phyloP scores from a whole-genome alignment of 164 flowering plant genomes.

The Akebia trifoliata region DNA sequence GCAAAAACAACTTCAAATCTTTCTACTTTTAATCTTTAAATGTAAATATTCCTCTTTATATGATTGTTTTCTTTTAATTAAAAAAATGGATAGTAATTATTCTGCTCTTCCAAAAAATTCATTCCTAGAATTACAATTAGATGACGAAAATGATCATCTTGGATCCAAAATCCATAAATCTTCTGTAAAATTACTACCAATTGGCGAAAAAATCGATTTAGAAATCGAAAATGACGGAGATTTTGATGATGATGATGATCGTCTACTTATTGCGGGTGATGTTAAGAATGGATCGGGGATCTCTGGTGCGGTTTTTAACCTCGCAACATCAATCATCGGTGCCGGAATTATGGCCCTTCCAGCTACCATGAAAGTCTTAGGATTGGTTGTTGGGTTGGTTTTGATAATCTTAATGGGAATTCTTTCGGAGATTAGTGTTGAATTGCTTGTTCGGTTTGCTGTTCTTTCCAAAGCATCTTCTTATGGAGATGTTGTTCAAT shows the following conservation, averaged over 20 bases:
- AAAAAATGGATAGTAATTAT: constrained; percentile 54
- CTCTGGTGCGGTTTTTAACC: constrained; percentile 83
- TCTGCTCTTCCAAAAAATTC: constrained; percentile 41
- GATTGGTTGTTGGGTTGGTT: constrained; percentile 56
- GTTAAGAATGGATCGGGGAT: constrained; percentile 47
- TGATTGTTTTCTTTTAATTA: background rate
- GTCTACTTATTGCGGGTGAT: constrained; percentile 36
- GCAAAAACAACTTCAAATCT: too few species aligned
- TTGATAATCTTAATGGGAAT: constrained; percentile 75
- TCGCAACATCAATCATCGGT: constrained; percentile 83
- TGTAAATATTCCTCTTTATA: background rate
- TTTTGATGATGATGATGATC: constrained; percentile 39
- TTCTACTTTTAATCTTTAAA: too few species aligned
- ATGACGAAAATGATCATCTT: constrained; percentile 10
- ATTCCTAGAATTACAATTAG: constrained; percentile 41
- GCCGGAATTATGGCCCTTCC: constrained; percentile 99
- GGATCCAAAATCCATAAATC: constrained; percentile 9
- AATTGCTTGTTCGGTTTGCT: constrained; percentile 64
- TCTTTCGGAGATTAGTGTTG: constrained; percentile 81
- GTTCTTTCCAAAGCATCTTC: constrained; percentile 57
- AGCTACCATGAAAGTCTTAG: constrained; percentile 94
- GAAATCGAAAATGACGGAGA: constrained; percentile 17
- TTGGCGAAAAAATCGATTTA: constrained; percentile 20
- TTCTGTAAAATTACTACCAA: constrained; percentile 17
- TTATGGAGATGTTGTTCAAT: constrained; percentile 85